Base-by-base conservation (phyloP, 495 filamentous ascomycete species). In the Penicillium coffeae region DNA sequence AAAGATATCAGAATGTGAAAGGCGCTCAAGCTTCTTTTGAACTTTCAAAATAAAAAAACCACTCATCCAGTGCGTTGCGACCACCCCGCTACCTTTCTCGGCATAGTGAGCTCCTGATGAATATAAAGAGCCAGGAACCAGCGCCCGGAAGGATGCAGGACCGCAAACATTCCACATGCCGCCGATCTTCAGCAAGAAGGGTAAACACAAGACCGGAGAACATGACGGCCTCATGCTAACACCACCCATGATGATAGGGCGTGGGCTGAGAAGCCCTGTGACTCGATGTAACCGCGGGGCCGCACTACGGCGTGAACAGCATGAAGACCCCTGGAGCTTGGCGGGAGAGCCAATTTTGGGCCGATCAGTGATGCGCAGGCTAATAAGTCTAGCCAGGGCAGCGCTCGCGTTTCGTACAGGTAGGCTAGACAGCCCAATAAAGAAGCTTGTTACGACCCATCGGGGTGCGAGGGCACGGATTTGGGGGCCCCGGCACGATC, bases 251-350 rank as follows among this genome's bases (percentile, higher is more conserved):
- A 15, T 53, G 47, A 53, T 55, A 58, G 55, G 55, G 33, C 30
- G 20, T 41, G 19, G 13, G 30, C 25, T 15, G 33, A 8, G 20
- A 18, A 8, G 19, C 40, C 51, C 41, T 48, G 51, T 58, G 55
- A 55, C 47, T 58, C 45, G 52, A 55, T 59, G 52, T 52, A 55
- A 59, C 56, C 25, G 21, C 43, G 50, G 47, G 43, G 42, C 50
- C 42, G 47, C 50, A 48, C 53, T 44, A 30, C 35, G 19, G 14
- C 35, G n/a, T 38, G 2, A 43, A 27, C 39, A 27, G 13, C 16
- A 8, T n/a, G 39, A 22, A 43, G 25, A 10, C 30, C 33, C 21
- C n/a, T n/a, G n/a, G n/a, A n/a, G n/a, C n/a, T n/a, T n/a, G n/a
- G n/a, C n/a, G n/a, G n/a, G n/a, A n/a, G n/a, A n/a, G n/a, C 35